A percentile compares a stretch with the other conserved stretches of the same genome.
These are phyloP conservation scores for Salix viminalis DNA, from an alignment of 345 rosid species.

Conservation along the genomic window DNA sequence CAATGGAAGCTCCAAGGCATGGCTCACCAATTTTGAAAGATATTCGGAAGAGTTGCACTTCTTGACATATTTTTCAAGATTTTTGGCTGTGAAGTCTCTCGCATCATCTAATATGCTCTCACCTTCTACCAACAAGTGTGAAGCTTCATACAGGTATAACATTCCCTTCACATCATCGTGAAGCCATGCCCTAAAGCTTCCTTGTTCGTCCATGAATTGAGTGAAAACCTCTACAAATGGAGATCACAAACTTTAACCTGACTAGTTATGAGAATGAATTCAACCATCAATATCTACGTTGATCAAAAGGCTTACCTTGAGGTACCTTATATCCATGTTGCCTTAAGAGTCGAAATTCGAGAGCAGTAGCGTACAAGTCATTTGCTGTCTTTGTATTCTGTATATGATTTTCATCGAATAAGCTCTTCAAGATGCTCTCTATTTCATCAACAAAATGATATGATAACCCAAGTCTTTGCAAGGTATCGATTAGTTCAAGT, in stretches of 20 bases:
- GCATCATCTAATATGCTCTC: conserved; percentile 30
- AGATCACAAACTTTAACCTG: background rate
- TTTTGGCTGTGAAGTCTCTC: conserved; percentile 13
- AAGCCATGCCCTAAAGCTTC: conserved; percentile 10
- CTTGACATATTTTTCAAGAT: conserved; percentile 17
- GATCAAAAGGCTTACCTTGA: background rate
- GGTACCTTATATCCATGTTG: background rate
- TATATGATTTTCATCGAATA: background rate
- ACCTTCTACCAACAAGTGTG: conserved; percentile 18
- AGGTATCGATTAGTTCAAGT: conserved; percentile 11
- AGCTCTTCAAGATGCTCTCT: background rate
- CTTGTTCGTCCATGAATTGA: conserved; percentile 11
- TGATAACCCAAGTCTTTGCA: conserved; percentile 13
- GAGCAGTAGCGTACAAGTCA: background rate
- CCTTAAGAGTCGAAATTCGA: conserved; percentile 8
- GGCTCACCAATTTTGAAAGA: conserved; percentile 20
- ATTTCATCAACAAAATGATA: conserved; percentile 8
- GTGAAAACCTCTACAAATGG: conserved; percentile 25
- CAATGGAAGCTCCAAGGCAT: conserved; percentile 37
- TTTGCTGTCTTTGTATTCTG: background rate
- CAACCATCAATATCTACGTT: background rate
- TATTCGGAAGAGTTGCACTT: background rate
- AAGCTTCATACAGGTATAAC: conserved; percentile 37
- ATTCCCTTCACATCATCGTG: conserved; percentile 22
- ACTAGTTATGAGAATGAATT: no score